Evolutionary conservation across 768 basidiomycete species (phyloP), one percentile per base, ranked within the genome.

Genomic region (Naganishia friedmannii): DNA sequence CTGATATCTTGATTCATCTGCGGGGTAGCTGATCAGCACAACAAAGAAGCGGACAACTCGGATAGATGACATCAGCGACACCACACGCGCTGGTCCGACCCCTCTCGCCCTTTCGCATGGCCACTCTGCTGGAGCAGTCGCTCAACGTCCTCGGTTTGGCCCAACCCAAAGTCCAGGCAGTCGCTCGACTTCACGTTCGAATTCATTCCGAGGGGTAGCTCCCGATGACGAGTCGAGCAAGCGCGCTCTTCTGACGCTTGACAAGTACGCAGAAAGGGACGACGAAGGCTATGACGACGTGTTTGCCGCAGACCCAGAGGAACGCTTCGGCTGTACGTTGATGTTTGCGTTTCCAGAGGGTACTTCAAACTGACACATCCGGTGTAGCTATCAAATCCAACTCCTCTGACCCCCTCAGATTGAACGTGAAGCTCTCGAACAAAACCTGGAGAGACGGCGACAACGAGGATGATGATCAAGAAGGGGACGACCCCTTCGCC

Each of bases 221-320:
- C 1, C 23, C 48, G 46, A 54, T 23, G 58, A 58, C 46, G 53
- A 66, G 56, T 68, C 71, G 53, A 70, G 21, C 6, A 45, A 63
- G 28, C 60, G 60, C 8, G 42, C 60, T 29, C 26, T 45, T 15
- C 28, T 42, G 12, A 42, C 17, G 37, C 45, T 95, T 72, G 86
- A 86, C 26, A 93, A 92, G 78, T 96, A 95, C 79, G 84, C 90
- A 7, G 93, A 95, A 81, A 88, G 87, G 10, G 91, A 96, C 31
- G 90, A 87, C 4, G 89, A 97, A 76, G 92, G 97, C 77, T 98
- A 96, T 76, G 92, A 95, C 56, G 95, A 96, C 79, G 88, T 97
- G 12, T 95, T 98, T 80, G 92, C 26, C 8, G 28, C 37, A 12
- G 65, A 32, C 23, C 53, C 66, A 10, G 53, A 42, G 54, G 56